Conservation (phyloP, 768 basidiomycete species). For the Tulasnella sp. region DNA sequence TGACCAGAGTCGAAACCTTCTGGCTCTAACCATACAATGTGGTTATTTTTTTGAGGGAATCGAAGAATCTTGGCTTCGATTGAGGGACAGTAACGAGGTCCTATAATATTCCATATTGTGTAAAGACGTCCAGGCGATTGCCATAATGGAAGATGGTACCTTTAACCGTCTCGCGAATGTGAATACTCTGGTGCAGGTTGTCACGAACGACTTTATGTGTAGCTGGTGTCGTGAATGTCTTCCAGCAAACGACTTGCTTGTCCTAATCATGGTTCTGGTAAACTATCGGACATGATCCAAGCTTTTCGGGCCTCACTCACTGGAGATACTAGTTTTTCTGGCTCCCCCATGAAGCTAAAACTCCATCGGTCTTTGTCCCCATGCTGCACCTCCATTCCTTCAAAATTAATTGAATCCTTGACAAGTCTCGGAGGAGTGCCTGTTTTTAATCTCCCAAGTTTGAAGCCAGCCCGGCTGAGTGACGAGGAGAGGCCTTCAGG, state of each 20-base stretch:
- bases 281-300: neutral
- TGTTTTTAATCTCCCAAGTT: slow-evolving; percentile 72
- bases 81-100: slow-evolving; percentile 88
- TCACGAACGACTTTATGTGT: slow-evolving; percentile 75
- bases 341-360: slow-evolving; percentile 70
- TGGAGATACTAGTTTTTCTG: slow-evolving; percentile 43
- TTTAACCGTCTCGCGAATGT: slow-evolving; percentile 86
- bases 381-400: slow-evolving; percentile 55
- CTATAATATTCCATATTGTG: slow-evolving; percentile 40
- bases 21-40: slow-evolving; percentile 85
- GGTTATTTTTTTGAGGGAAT: slow-evolving; percentile 65
- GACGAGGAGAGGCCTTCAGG: slow-evolving; percentile 71
- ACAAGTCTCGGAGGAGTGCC: slow-evolving; percentile 82
- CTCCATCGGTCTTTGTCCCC: slow-evolving; percentile 65
- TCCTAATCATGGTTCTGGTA: slow-evolving; percentile 43
- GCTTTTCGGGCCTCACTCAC: neutral
- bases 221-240: slow-evolving; percentile 64
- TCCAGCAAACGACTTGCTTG: slow-evolving; percentile 69
- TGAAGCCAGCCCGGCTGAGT: slow-evolving; percentile 69
- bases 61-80: slow-evolving; percentile 82
- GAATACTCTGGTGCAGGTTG: slow-evolving; percentile 72
- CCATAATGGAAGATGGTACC: slow-evolving; percentile 44
- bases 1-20: slow-evolving; percentile 86
- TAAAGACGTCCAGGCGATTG: neutral
- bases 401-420: slow-evolving; percentile 65